Evolutionary conservation across 306 rosid genomes (phyloP).

Genomic region (Cotoneaster glaucophyllus): DNA sequence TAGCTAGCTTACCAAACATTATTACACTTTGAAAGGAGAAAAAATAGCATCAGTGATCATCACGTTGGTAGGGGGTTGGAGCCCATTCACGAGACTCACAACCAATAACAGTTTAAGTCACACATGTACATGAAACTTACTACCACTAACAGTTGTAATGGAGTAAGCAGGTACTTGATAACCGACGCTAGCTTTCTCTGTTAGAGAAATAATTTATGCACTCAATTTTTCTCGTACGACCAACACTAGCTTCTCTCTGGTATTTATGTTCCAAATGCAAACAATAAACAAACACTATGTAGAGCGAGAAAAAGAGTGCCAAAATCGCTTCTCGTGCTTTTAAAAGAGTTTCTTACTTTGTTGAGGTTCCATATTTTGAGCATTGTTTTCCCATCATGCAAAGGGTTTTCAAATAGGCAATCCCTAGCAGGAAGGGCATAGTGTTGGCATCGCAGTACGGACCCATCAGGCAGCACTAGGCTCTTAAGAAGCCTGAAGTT

Average conservation of each 20-base stretch:
- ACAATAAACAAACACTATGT: too few relatives aligned
- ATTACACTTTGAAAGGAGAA: not conserved
- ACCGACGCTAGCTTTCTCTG: not conserved
- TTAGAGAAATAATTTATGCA: too few relatives aligned
- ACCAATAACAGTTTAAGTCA: not conserved
- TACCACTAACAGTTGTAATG: too few relatives aligned
- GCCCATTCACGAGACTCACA: not conserved
- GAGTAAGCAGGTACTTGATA: not conserved
- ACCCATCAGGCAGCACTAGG: constrained; percentile 57
- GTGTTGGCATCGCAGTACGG: constrained; percentile 61
- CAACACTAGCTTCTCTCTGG: too few relatives aligned
- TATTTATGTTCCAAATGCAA: too few relatives aligned
- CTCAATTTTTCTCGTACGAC: too few relatives aligned
- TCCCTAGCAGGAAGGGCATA: constrained; percentile 77
- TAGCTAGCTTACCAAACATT: not conserved
- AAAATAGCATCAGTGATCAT: not conserved
- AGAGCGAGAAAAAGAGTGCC: too few relatives aligned
- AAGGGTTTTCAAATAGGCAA: constrained; percentile 60
- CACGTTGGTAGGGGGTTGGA: too few relatives aligned
- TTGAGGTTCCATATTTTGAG: constrained; percentile 87
- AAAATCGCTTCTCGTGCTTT: not conserved
- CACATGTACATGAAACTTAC: not conserved
- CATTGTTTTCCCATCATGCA: constrained; percentile 70
- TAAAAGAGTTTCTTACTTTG: constrained; percentile 34
- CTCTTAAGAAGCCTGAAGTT: constrained; percentile 60